Conservation (phyloP, 495 filamentous ascomycete genomes). For the Penicillium arizonense region DNA sequence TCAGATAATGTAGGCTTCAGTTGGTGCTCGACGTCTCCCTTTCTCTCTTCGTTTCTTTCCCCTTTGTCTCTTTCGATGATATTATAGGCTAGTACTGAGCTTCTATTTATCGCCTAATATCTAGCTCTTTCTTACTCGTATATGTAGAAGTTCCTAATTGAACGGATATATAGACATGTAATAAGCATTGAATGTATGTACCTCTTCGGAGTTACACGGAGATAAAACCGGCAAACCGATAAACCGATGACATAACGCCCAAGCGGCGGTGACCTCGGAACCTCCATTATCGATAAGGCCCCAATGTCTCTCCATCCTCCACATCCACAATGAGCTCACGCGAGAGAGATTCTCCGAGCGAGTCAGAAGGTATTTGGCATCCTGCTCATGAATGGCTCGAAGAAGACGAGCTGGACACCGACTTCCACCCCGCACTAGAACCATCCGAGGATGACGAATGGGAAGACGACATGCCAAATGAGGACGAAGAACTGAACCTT, state of each 20-base stretch:
- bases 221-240: background rate
- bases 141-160: too few relatives aligned
- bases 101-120: too few relatives aligned
- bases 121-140: too few relatives aligned
- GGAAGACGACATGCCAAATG: conserved; percentile 33
- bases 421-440: conserved; percentile 21
- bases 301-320: conserved; percentile 13
- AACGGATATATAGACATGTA: too few relatives aligned
- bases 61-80: too few relatives aligned
- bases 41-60: too few relatives aligned
- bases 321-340: conserved; percentile 14
- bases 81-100: too few relatives aligned
- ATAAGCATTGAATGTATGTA: too few relatives aligned
- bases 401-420: conserved; percentile 27
- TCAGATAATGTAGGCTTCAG: too few relatives aligned
- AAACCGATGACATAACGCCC: conserved; percentile 9
- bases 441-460: conserved; percentile 12
- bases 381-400: conserved; percentile 45
- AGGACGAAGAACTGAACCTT: conserved; percentile 52
- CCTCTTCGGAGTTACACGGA: background rate
- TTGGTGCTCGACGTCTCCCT: too few relatives aligned
- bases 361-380: conserved; percentile 24
- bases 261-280: conserved; percentile 14
- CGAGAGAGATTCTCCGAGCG: conserved; percentile 6
- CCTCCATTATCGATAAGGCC: conserved; percentile 27